Base-by-base conservation (phyloP, 2,329 filamentous ascomycete genomes). In the Xenoacremonium recifei region DNA sequence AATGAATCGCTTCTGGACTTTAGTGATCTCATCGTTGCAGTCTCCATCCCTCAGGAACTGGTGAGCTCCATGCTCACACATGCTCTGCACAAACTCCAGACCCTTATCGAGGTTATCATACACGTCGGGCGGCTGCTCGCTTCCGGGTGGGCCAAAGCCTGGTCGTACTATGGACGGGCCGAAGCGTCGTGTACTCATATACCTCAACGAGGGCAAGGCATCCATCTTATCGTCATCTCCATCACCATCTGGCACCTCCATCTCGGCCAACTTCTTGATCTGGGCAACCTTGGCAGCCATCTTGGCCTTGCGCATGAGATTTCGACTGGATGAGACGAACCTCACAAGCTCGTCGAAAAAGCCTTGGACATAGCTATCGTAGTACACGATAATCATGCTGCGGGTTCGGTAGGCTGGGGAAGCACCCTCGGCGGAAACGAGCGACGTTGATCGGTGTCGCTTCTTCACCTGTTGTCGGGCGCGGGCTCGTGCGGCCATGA, bases 21-120 rank as follows among this genome's bases (percentile, higher is more conserved):
- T 84, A 19, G 74, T 72, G 29, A 96, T 76, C 63, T 95, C 89
- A 15, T 80, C 77, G n/a, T 73, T 77, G 65, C 91, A 96, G 57
- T 93, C 85, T 10, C 90, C 91, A 39, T 90, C 86, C 18, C 91
- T 82, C n/a, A 96, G 73, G 47, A 93, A 89, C 58, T 95, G 88
- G 59, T 95, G 90, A 0, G 91, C 91, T 3, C 87, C 91, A 40
- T 84, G 83, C 67, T 96, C 91, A 61, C 88, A 95, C 55, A 90
- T 79, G 42, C 77, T 77, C 62, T 96, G 89, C 5, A 89, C 86
- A 49, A 80, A 79, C 60, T 96, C 90, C 19, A 96, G 72, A 1
- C 80, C 79, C 60, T 85, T 87, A 60, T 96, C 90, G 2, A 90
- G 75, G 33, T 80, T 74, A 50, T 95, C 88, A 58, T 85, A 89